phyloP scores from a whole-genome alignment of 345 rosid genomes.

The Gossypium anomalum region DNA sequence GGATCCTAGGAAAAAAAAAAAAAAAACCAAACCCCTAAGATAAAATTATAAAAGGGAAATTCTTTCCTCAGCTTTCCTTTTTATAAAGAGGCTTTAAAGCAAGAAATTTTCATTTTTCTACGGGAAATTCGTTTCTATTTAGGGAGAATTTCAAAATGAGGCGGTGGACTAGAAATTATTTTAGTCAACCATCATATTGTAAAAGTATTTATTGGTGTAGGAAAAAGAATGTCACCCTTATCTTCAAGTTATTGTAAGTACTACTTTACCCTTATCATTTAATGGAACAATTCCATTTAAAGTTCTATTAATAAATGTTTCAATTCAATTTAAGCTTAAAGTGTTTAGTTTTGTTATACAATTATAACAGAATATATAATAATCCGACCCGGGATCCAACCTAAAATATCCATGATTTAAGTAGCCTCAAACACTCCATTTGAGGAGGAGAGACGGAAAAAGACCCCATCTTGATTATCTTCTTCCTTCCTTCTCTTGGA shows the following conservation, averaged over 20 bases:
- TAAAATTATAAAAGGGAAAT: background rate
- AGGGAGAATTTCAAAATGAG: background rate
- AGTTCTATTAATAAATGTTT: no score
- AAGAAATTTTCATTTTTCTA: background rate
- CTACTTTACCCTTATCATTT: background rate
- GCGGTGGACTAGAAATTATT: background rate
- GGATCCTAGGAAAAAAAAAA: background rate
- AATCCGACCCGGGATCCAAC: rapidly evolving
- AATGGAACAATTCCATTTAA: no score
- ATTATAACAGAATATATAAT: no score
- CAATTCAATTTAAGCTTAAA: no score
- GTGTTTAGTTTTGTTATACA: no score
- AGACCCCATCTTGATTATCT: no score
- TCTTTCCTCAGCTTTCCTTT: background rate
- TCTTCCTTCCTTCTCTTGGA: no score
- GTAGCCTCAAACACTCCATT: no score
- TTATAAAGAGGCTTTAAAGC: background rate
- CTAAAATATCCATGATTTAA: no score
- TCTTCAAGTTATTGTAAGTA: background rate
- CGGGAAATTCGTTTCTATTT: conserved; percentile 12
- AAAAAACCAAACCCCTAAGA: background rate
- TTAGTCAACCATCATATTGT: background rate
- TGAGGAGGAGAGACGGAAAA: no score
- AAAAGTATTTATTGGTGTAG: background rate
- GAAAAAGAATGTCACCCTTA: background rate